Percentiles rank a stretch among this genome's conserved stretches.
Conservation (phyloP, 352 stramenopile genomes). For the Albugo laibachii region DNA sequence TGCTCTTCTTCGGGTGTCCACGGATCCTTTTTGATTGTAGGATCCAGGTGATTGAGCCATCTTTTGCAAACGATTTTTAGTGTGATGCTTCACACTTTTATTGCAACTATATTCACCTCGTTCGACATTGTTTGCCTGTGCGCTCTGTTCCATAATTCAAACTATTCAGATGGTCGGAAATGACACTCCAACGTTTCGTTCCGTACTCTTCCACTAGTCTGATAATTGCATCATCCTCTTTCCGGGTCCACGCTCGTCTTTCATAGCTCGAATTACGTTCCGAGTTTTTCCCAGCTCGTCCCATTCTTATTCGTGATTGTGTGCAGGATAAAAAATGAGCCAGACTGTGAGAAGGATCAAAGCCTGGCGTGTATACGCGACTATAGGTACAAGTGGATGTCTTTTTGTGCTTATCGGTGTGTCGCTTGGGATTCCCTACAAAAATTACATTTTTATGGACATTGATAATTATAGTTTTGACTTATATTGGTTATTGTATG, state of each 20-base stretch:
- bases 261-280: slow-evolving; percentile 48
- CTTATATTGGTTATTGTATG: no score
- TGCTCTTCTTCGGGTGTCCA: slow-evolving; percentile 80
- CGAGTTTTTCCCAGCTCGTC: slow-evolving; percentile 12
- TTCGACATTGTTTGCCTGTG: slow-evolving; percentile 71
- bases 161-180: slow-evolving; percentile 70
- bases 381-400: no score
- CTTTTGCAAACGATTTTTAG: slow-evolving; percentile 7
- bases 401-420: no score
- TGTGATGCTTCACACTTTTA: not conserved
- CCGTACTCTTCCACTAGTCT: slow-evolving; percentile 71
- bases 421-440: no score
- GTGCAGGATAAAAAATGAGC: no score
- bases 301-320: slow-evolving; percentile 31
- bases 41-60: slow-evolving; percentile 72
- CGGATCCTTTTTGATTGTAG: slow-evolving; percentile 75
- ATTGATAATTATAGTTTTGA: no score
- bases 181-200: slow-evolving; percentile 75
- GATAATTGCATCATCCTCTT: slow-evolving; percentile 74
- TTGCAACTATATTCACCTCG: slow-evolving; percentile 12
- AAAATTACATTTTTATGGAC: no score
- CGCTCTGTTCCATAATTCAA: slow-evolving; percentile 70
- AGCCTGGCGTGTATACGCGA: no score
- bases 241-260: slow-evolving; percentile 62
- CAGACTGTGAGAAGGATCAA: no score